Evolutionary conservation across 805 yeast species (phyloP), one percentile per base, ranked within the genome.

Genomic region (Monosporozyma aerobia): DNA sequence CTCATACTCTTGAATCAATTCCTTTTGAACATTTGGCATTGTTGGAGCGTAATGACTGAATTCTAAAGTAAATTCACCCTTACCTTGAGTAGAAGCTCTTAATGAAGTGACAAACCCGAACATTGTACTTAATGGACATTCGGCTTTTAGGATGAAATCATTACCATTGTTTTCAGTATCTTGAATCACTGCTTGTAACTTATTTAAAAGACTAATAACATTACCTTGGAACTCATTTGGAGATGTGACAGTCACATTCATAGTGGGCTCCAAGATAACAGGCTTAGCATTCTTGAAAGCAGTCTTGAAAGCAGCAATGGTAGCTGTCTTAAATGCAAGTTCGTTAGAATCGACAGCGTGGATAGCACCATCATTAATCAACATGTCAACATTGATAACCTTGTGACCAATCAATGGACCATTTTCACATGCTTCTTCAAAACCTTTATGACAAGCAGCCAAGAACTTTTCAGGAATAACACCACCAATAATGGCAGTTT

Each of bases 331-430:
- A 79, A 94, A 94, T 6, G 99, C 85, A 73, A 90, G 77, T 75
- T 94, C 99, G 55, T 90, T 87, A 50, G 98, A 90, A 73, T 94
- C 99, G 48, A 94, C 99, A 64, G 88, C 86, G 73, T 94, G 99
- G 52, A 94, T 87, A 59, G 86, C 90, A 84, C 99, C 99, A 76
- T 94, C 99, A 71, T 89, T 86, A 64, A 94, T 81, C 59, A 87
- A 77, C 98, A 94, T 94, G 60, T 82, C 82, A 44, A 85, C 95
- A 61, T 97, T 97, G 55, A 92, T 76, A 48, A 94, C 99, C 63
- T 80, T 83, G 68, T 92, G 96, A 32, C 99, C 99, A 56, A 89
- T 83, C 59, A 94, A 79, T 48, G 99, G 99, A 61, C 99, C 99
- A 78, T 89, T 90, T 68, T 88, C 95, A 70, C 89, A 79, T 54